Conservation (phyloP, 768 basidiomycete genomes). For the Lepiota venenata region DNA sequence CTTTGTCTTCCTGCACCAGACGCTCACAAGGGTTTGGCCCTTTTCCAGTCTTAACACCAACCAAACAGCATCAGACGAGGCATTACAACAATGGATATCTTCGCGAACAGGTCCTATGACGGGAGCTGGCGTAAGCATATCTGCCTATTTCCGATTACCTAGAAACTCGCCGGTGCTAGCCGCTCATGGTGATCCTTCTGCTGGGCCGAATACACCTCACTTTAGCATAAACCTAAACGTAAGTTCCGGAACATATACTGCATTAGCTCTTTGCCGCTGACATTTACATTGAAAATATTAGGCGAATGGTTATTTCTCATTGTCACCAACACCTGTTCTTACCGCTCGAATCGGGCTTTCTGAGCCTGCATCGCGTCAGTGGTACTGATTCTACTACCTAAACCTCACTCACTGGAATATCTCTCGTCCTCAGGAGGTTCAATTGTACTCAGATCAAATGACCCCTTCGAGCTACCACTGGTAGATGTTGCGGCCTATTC, state of each 20-base stretch:
- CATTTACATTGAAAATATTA: not conserved
- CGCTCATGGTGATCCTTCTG: slow-evolving; percentile 10
- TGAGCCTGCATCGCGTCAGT: slow-evolving; percentile 5
- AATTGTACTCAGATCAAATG: slow-evolving; percentile 10
- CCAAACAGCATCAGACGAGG: not conserved
- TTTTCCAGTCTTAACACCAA: not conserved
- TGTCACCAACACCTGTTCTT: not conserved
- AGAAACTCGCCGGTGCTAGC: not conserved
- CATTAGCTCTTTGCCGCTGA: too few relatives aligned
- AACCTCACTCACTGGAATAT: not conserved
- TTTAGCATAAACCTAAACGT: slow-evolving; percentile 5
- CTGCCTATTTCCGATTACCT: slow-evolving; percentile 4
- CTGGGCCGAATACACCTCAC: slow-evolving; percentile 14
- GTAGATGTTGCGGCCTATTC: slow-evolving; percentile 12
- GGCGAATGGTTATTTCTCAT: slow-evolving; percentile 4
- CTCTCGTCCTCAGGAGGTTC: slow-evolving; percentile 8
- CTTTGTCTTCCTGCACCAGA: not conserved
- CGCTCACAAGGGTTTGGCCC: too few relatives aligned
- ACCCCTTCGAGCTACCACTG: slow-evolving; percentile 12
- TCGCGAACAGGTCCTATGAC: slow-evolving; percentile 6
- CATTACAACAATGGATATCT: slow-evolving; percentile 3
- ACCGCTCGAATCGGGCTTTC: not conserved
- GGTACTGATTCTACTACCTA: not conserved
- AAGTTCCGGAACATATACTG: not conserved
- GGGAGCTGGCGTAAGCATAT: not conserved